Base-by-base conservation (phyloP, 1,284 basidiomycete genomes). In the Sporisorium iseilematis-ciliati region DNA sequence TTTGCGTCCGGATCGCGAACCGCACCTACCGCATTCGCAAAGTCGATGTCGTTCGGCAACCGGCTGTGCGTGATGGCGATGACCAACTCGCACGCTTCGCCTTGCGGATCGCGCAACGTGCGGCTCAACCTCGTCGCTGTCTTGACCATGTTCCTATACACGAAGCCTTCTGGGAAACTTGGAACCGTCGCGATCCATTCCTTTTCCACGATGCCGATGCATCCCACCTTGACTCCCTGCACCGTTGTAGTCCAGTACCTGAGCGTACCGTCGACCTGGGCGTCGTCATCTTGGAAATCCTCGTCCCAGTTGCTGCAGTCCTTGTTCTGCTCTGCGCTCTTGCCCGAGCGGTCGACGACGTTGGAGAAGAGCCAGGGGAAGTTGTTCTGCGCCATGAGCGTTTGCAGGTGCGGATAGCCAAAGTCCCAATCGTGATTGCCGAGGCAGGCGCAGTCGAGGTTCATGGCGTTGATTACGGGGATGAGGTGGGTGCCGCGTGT, bases 401-500 rank as follows among this genome's bases (percentile, higher is more conserved):
- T 53, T 54, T 55, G 60, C 48, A 67, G 40, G 50, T 64, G 60
- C 2, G 78, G 78, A 60, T 74, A 81, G 31, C 75, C 75, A 58
- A 76, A 77, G 41, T 73, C 75, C 62, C 71, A 75, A 41, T 82
- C 81, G 51, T 82, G 81, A 41, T 73, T 56, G 88, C 92, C 87
- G 58, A 90, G 88, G 84, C 93, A 94, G 16, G 79, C 77, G 48
- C 64, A 72, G 48, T 78, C 77, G 23, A 81, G 54, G 43, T 75
- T 72, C 65, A 78, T 74, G 20, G 58, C 58, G 52, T 84, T 61
- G 63, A 75, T 68, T 11, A 68, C 53, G 67, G 88, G 79, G 76
- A 93, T 92, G 92, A 96, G 93, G 89, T 96, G 93, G 66, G 91
- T 93, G 45, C 94, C 94, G 84, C 94, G 88, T 4, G 94, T 95